Conservation (phyloP, 352 stramenopile species). For the Stramenopiles sp. region DNA sequence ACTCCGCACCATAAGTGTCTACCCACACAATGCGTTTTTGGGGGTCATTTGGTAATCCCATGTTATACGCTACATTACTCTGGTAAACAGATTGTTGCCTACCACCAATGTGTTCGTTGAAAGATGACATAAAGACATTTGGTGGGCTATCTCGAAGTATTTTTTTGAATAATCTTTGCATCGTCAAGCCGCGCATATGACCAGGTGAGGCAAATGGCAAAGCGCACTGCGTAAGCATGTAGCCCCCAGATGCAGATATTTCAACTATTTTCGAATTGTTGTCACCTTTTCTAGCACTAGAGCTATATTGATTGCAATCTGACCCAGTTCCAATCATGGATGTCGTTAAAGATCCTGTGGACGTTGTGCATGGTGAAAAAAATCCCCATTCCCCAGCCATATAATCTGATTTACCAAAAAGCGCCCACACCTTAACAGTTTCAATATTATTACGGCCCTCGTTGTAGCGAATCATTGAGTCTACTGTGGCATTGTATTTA, state of each 20-base stretch:
- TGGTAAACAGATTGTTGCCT: conserved; percentile 1
- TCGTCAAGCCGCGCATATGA: background rate
- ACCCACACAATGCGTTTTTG: conserved; percentile 3
- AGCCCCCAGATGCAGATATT: background rate
- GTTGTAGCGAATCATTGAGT: background rate
- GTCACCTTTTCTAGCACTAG: too few species aligned
- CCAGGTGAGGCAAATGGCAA: conserved; percentile 11
- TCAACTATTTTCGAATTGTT: background rate
- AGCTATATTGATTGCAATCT: conserved; percentile 6
- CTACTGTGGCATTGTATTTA: conserved; percentile 8
- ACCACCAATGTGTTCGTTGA: conserved; percentile 9
- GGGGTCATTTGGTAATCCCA: conserved; percentile 9
- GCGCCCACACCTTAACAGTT: background rate
- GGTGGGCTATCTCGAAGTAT: background rate
- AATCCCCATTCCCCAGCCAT: background rate
- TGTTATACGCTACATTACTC: conserved; percentile 5
- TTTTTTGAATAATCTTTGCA: conserved; percentile 4
- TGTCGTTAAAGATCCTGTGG: background rate
- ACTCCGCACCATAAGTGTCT: conserved; percentile 1
- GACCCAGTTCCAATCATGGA: background rate
- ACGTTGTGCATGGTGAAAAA: background rate
- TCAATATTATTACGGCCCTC: background rate
- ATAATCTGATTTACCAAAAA: conserved; percentile 1
- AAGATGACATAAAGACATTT: conserved; percentile 5
- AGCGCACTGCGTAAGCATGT: conserved; percentile 8